These are phyloP conservation scores for Fusarium palustre DNA, from an alignment of 2,329 filamentous ascomycete genomes.

Conservation along the genomic window DNA sequence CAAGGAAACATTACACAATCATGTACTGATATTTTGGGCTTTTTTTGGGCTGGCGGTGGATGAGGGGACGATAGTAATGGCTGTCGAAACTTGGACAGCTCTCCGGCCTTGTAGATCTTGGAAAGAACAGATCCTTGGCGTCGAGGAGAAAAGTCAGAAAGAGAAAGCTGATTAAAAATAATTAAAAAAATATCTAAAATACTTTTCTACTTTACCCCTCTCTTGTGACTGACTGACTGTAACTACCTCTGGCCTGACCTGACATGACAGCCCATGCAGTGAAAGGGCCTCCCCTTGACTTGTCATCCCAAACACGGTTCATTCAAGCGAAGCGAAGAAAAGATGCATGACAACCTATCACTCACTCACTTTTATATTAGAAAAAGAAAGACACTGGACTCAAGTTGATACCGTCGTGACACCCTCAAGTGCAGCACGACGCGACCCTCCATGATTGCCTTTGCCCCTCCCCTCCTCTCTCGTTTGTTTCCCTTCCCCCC, in stretches of 20 bases:
- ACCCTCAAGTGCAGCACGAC: slow-evolving; percentile 25
- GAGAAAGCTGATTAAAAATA: slow-evolving; percentile 5
- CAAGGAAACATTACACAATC: slow-evolving; percentile 37
- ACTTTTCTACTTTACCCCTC: background rate
- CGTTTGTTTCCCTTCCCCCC: background rate
- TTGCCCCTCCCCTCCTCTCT: background rate
- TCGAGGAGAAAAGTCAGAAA: slow-evolving; percentile 29
- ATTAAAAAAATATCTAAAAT: slow-evolving; percentile 32
- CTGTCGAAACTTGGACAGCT: slow-evolving; percentile 38
- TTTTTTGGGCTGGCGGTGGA: slow-evolving; percentile 27
- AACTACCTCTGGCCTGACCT: background rate
- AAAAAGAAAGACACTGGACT: background rate
- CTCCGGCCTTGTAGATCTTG: slow-evolving; percentile 36
- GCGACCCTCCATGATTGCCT: slow-evolving; percentile 23
- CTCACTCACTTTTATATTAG: no score
- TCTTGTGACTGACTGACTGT: background rate
- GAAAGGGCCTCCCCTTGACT: slow-evolving; percentile 1
- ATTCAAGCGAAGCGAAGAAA: slow-evolving; percentile 20
- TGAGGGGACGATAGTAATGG: slow-evolving; percentile 36
- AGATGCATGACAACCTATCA: no score
- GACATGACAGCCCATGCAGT: slow-evolving; percentile 21
- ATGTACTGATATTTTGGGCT: slow-evolving; percentile 1
- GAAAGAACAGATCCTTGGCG: slow-evolving; percentile 4
- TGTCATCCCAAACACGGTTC: slow-evolving; percentile 24
- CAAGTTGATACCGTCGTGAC: slow-evolving; percentile 5